Evolutionary conservation across 2,329 filamentous ascomycete species (phyloP).

Genomic region (Fusarium sp.): DNA sequence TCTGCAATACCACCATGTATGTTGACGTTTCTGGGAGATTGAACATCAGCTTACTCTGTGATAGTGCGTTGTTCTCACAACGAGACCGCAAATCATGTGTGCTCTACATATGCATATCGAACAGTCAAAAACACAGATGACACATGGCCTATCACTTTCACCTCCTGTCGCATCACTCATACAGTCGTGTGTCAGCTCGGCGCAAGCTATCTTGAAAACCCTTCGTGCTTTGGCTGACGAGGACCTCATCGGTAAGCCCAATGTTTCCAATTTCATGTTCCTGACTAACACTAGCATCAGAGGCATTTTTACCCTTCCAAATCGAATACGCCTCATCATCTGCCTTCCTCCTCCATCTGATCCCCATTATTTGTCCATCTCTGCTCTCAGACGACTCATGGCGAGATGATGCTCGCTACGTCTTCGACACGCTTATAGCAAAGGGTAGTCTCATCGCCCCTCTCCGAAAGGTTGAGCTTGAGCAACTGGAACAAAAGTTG

Average conservation of each 20-base stretch:
- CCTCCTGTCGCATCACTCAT: conserved; percentile 48
- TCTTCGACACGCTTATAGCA: conserved; percentile 55
- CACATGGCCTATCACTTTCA: conserved; percentile 38
- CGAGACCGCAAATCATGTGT: conserved; percentile 52
- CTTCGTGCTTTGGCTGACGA: conserved; percentile 48
- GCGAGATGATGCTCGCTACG: conserved; percentile 54
- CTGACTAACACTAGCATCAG: conserved; percentile 3
- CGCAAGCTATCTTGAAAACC: conserved; percentile 47
- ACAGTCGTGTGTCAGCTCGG: conserved; percentile 50
- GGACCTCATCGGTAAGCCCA: conserved; percentile 46
- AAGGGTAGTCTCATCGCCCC: conserved; percentile 57
- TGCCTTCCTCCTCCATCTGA: conserved; percentile 56
- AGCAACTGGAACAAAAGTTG: conserved; percentile 55
- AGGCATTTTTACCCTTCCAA: conserved; percentile 57
- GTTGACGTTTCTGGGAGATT: not conserved
- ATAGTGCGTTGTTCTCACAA: conserved; percentile 51
- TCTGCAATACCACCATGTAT: conserved; percentile 47
- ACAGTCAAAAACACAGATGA: conserved; percentile 40
- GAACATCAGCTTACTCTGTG: not conserved
- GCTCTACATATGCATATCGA: conserved; percentile 52
- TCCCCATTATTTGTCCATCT: conserved; percentile 52
- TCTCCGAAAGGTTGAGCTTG: conserved; percentile 54
- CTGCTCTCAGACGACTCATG: conserved; percentile 54
- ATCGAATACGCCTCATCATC: conserved; percentile 59
- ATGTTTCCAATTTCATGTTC: accelerated